Evolutionary conservation across 208 protist species (phyloP).

Genomic region (Porcisia hertigi): DNA sequence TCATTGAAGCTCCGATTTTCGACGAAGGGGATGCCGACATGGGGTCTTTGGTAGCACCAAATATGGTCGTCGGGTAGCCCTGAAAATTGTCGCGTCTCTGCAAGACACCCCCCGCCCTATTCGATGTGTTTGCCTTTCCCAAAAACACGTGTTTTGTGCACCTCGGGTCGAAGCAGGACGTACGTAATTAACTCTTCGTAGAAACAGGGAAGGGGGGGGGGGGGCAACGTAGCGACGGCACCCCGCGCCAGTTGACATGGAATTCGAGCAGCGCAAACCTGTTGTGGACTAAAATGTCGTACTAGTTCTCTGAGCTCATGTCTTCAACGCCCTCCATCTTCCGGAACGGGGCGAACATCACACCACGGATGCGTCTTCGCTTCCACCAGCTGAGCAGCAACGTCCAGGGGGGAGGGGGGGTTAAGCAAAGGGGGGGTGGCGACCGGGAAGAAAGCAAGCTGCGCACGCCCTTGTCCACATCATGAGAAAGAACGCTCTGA

Average conservation of each 20-base stretch:
- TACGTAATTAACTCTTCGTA: slow-evolving; percentile 26
- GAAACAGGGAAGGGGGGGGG: slow-evolving; percentile 18
- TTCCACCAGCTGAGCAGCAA: background rate
- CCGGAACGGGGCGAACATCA: background rate
- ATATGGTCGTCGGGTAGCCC: slow-evolving; percentile 49
- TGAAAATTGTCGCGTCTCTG: slow-evolving; percentile 25
- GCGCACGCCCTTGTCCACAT: slow-evolving; percentile 5
- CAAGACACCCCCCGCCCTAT: slow-evolving; percentile 1
- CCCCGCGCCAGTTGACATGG: slow-evolving; percentile 82
- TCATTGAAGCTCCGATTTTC: slow-evolving; percentile 27
- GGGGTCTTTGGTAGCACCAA: slow-evolving; percentile 38
- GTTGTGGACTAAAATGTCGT: slow-evolving; percentile 43
- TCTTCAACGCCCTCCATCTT: slow-evolving; percentile 40
- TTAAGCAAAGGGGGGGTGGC: background rate
- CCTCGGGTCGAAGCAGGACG: slow-evolving; percentile 11
- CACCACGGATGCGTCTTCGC: background rate
- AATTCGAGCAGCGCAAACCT: slow-evolving; percentile 72
- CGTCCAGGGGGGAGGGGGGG: background rate
- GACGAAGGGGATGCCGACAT: slow-evolving; percentile 32
- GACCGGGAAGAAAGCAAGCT: slow-evolving; percentile 5
- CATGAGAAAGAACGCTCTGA: background rate
- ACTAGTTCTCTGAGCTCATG: slow-evolving; percentile 36
- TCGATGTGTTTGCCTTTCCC: slow-evolving; percentile 45
- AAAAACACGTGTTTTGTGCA: slow-evolving; percentile 30
- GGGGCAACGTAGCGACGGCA: slow-evolving; percentile 39